Percentiles rank a stretch among this genome's conserved stretches.
phyloP scores from a whole-genome alignment of 2,329 filamentous ascomycete genomes.

The Ophiostoma australiae region DNA sequence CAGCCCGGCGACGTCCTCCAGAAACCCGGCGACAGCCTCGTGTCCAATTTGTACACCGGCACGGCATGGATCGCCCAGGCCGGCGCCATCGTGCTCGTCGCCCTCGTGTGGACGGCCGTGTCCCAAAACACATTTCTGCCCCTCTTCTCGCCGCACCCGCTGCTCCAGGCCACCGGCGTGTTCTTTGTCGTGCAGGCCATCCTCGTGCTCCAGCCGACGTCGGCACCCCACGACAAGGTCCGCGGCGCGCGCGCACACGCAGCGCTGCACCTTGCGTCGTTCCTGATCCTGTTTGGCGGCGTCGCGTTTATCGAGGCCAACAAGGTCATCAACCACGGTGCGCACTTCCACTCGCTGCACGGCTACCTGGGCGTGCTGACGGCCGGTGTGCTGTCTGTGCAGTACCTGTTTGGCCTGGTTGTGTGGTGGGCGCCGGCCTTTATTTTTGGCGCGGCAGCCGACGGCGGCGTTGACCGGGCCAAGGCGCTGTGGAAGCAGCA shows the following conservation, averaged over 20 bases:
- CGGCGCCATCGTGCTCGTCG: conserved; percentile 68
- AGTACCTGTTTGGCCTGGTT: conserved; percentile 74
- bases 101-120: conserved; percentile 72
- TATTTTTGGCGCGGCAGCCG: conserved; percentile 71
- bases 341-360: conserved; percentile 76
- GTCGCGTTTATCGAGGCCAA: conserved; percentile 74
- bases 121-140: conserved; percentile 61
- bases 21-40: conserved; percentile 56
- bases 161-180: conserved; percentile 62
- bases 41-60: conserved; percentile 68
- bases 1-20: conserved; percentile 69
- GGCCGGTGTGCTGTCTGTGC: conserved; percentile 63
- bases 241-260: conserved; percentile 60
- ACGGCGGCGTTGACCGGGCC: conserved; percentile 66
- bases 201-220: conserved; percentile 82
- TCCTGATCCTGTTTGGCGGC: conserved; percentile 59
- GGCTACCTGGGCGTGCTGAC: conserved; percentile 76
- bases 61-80: conserved; percentile 76
- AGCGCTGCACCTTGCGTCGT: conserved; percentile 60
- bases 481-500: conserved; percentile 90
- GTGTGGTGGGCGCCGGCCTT: conserved; percentile 67
- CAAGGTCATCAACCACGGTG: conserved; percentile 63
- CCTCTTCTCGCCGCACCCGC: conserved; percentile 84
- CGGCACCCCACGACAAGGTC: conserved; percentile 68
- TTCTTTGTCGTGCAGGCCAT: conserved; percentile 74